Evolutionary conservation across 2,329 filamentous ascomycete genomes (phyloP).

Genomic region (Cladorrhinum sp.): DNA sequence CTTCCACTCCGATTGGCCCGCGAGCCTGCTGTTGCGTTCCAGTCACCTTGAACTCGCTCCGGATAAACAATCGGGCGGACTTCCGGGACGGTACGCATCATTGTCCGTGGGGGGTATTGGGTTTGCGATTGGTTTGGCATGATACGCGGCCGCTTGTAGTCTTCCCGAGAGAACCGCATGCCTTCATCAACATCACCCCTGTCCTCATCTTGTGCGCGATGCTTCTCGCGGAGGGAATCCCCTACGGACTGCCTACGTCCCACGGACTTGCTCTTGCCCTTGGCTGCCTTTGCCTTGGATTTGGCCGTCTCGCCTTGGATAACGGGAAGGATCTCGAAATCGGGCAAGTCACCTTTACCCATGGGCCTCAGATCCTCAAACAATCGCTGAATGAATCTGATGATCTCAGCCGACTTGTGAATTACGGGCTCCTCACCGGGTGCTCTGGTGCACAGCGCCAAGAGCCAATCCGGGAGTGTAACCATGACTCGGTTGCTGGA

Average conservation of each 20-base stretch:
- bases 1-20: background rate
- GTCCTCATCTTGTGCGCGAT: background rate
- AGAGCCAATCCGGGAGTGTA: constrained; percentile 50
- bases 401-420: background rate
- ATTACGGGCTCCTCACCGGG: background rate
- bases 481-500: constrained; percentile 33
- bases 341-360: constrained; percentile 43
- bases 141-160: constrained; percentile 32
- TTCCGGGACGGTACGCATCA: constrained; percentile 18
- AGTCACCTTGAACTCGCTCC: background rate
- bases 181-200: background rate
- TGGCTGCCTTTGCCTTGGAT: constrained; percentile 23
- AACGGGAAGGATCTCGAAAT: constrained; percentile 58
- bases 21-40: background rate
- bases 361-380: background rate
- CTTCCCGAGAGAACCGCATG: background rate
- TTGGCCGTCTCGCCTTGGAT: constrained; percentile 38
- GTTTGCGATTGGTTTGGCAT: background rate
- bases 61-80: constrained; percentile 23
- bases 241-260: background rate
- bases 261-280: constrained; percentile 8
- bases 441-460: constrained; percentile 38
- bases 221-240: background rate
- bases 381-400: background rate
- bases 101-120: constrained; percentile 20